Evolutionary conservation across 192 early-diverging fungal genomes (phyloP).

Genomic region (Linnemannia schmuckeri): DNA sequence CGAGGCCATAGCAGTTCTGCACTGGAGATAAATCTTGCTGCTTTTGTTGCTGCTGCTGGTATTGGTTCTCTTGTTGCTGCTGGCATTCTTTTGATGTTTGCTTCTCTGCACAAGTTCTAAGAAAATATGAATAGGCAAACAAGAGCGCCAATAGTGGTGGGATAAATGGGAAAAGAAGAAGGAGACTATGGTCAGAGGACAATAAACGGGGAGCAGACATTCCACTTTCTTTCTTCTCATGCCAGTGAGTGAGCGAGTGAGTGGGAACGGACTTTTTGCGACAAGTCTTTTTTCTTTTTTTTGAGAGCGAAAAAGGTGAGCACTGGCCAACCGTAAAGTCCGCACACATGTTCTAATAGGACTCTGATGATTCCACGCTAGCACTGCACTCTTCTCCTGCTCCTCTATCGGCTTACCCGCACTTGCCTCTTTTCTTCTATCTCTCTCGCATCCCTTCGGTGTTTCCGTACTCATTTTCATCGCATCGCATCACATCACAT

Average conservation of each 20-base stretch:
- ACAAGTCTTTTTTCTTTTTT: neutral
- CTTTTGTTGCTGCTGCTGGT: neutral
- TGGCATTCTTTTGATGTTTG: neutral
- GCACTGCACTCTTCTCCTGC: neutral
- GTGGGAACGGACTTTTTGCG: neutral
- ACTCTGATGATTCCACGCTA: neutral
- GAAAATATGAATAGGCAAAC: neutral
- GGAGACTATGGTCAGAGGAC: neutral
- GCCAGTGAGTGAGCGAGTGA: neutral
- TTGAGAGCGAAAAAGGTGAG: conserved; percentile 7
- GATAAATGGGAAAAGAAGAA: neutral
- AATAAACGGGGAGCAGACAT: neutral
- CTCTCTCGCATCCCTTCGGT: neutral
- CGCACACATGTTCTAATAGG: neutral
- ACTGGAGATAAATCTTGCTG: neutral
- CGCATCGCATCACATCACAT: conserved; percentile 1
- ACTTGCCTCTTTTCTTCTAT: neutral
- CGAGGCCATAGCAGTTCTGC: neutral
- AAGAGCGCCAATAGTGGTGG: neutral
- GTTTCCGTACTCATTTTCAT: neutral
- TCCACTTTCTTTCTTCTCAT: neutral
- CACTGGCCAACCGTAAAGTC: conserved; percentile 8
- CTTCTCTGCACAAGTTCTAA: neutral
- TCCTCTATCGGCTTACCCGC: neutral
- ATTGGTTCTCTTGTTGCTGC: neutral